Evolutionary conservation across 495 filamentous ascomycete genomes (phyloP).

Genomic region (Penicillium crystallinum): DNA sequence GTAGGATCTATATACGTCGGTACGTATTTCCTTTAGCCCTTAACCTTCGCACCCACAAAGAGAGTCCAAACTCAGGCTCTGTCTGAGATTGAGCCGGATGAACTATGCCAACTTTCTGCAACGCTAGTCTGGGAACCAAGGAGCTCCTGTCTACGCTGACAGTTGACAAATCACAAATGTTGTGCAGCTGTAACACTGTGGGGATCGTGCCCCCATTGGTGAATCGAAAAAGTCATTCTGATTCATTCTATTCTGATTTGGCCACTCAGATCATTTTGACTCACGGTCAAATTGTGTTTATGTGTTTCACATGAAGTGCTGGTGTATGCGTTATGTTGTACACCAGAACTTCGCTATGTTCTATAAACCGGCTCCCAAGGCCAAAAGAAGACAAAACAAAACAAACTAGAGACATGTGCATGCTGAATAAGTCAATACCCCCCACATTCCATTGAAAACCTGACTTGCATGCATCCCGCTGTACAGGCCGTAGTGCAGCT

Average conservation of each 20-base stretch:
- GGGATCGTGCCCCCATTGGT: not conserved
- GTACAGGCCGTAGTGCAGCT: conserved; percentile 9
- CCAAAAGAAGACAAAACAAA: not conserved
- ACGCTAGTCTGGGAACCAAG: not conserved
- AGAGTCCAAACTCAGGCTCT: not conserved
- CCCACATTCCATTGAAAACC: conserved; percentile 30
- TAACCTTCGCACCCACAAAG: not conserved
- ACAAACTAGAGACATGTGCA: not conserved
- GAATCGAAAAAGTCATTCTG: not conserved
- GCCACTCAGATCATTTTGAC: not conserved
- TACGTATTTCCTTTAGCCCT: not conserved
- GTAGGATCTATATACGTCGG: too few relatives aligned
- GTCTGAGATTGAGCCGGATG: not conserved
- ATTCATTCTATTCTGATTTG: not conserved
- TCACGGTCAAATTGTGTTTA: not conserved
- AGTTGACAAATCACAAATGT: conserved; percentile 21
- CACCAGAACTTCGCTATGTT: too few relatives aligned
- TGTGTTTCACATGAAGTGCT: not conserved
- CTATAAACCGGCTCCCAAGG: not conserved
- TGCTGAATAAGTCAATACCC: not conserved
- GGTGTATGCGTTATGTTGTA: not conserved
- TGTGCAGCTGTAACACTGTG: not conserved
- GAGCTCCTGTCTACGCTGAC: conserved; percentile 11
- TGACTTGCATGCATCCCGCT: conserved; percentile 24
- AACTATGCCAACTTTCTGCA: conserved; percentile 10